phyloP scores from a whole-genome alignment of 345 rosid species.

The Noccaea bulbosa region DNA sequence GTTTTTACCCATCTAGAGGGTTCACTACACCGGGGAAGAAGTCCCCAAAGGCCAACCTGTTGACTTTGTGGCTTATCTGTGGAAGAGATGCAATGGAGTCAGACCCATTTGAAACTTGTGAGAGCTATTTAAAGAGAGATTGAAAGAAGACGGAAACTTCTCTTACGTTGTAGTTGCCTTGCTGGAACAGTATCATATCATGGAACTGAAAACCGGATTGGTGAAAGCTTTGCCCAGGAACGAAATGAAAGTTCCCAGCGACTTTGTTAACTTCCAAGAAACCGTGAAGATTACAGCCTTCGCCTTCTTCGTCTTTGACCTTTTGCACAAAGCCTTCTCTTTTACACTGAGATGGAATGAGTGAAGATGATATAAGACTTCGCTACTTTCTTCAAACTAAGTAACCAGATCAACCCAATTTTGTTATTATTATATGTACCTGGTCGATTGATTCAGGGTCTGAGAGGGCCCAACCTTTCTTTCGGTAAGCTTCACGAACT shows the following conservation, averaged over 20 bases:
- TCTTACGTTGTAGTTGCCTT: slow-evolving; percentile 78
- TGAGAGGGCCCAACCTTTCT: slow-evolving; percentile 83
- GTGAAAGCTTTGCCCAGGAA: slow-evolving; percentile 82
- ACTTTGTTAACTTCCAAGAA: slow-evolving; percentile 89
- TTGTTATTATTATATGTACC: slow-evolving; percentile 44
- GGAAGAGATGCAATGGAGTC: slow-evolving; percentile 15
- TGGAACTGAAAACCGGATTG: slow-evolving; percentile 68
- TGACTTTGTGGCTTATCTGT: slow-evolving; percentile 84
- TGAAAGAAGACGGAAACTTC: slow-evolving; percentile 15
- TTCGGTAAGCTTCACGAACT: slow-evolving; percentile 88
- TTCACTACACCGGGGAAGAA: slow-evolving; percentile 85
- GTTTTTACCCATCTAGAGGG: slow-evolving; percentile 80
- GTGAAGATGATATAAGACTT: not conserved
- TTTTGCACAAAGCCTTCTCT: slow-evolving; percentile 86
- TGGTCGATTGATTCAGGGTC: slow-evolving; percentile 77
- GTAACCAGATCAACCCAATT: slow-evolving; percentile 6
- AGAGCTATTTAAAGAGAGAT: not conserved
- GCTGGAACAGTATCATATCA: slow-evolving; percentile 69
- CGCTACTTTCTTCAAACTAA: not conserved
- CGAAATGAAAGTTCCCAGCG: slow-evolving; percentile 88
- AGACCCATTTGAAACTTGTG: slow-evolving; percentile 2
- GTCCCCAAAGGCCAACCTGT: slow-evolving; percentile 76
- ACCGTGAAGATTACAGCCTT: slow-evolving; percentile 86
- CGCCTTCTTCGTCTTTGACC: slow-evolving; percentile 85
- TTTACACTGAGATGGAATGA: slow-evolving; percentile 60